Base-by-base conservation (phyloP, 306 rosid species). In the Fagus sylvatica region DNA sequence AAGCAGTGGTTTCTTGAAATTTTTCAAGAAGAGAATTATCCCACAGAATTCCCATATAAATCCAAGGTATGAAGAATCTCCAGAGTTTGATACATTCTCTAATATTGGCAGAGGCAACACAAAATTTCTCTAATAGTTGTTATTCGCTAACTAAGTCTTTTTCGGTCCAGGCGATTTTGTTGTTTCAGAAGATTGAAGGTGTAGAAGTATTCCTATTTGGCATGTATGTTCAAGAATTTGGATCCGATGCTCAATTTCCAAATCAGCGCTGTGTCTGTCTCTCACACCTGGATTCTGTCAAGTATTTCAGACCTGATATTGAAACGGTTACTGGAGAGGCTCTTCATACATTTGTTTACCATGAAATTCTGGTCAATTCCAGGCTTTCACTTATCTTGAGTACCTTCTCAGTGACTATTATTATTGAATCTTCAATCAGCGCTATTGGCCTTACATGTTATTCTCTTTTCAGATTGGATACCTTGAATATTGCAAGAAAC, bases 141-240 rank as follows among this genome's bases (percentile, higher is more conserved):
- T 59, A 59, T 48, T 12, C 11, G 13, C 40, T 42, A 7, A 53
- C 34, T 49, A 7, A 53, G 67, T 61, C 15, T 33, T 72, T 75
- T 67, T 69, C 48, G 46, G 59, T 76, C 76, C 85, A 96, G 99
- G 99, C 90, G 43, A 30, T 96, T 70, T 87, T 96, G 73, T 80
- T 96, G 89, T 96, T 96, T 87, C 99, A 96, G 85, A 94, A 90
- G 89, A 94, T 94, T 73, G 98, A 92, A 87, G 98, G 98, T 30
- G 98, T 94, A 39, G 99, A 96, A 84, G 99, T 96, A 59, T 96
- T 97, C 88, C 87, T 96, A 40, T 96, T 96, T 72, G 99, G 99
- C 91, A 93, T 96, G 99, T 96, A 93, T 69, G 99, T 96, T 69
- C 99, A 96, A 86, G 99, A 96, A 85, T 96, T 96, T 90, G 98